Evolutionary conservation across 495 filamentous ascomycete species (phyloP).

Genomic region (Aspergillus kassunensis): DNA sequence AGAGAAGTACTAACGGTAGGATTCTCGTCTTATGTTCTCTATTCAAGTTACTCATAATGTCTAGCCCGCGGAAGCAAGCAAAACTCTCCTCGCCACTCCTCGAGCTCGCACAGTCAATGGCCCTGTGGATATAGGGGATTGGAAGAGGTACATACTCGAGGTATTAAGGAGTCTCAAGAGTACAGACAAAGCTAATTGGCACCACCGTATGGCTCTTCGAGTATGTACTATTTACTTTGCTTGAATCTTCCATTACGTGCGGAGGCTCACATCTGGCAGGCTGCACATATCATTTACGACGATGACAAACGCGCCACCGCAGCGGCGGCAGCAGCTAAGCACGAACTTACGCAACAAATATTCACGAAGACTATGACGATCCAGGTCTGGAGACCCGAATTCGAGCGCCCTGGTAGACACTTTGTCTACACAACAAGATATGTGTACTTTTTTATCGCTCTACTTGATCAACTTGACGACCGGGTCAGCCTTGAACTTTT

Average conservation of each 20-base stretch:
- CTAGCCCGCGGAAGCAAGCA: slow-evolving; percentile 46
- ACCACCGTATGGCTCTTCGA: slow-evolving; percentile 85
- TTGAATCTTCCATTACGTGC: not conserved
- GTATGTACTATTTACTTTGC: slow-evolving; percentile 25
- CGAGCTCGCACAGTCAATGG: slow-evolving; percentile 51
- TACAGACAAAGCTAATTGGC: slow-evolving; percentile 94
- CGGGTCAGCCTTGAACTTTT: slow-evolving; percentile 74
- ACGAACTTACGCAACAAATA: slow-evolving; percentile 77
- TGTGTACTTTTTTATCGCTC: slow-evolving; percentile 68
- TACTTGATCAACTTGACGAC: slow-evolving; percentile 75
- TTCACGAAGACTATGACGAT: slow-evolving; percentile 93
- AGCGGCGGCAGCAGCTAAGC: slow-evolving; percentile 62
- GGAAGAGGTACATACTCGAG: slow-evolving; percentile 71
- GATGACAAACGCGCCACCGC: slow-evolving; percentile 40
- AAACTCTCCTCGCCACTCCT: slow-evolving; percentile 51
- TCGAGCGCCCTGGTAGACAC: slow-evolving; percentile 85
- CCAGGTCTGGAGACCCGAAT: slow-evolving; percentile 94
- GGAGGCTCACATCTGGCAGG: slow-evolving; percentile 28
- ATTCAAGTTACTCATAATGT: slow-evolving; percentile 11
- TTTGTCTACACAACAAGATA: slow-evolving; percentile 93
- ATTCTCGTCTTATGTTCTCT: slow-evolving; percentile 1
- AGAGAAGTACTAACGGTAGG: slow-evolving; percentile 31
- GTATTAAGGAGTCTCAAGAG: slow-evolving; percentile 70
- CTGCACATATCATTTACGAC: slow-evolving; percentile 72
- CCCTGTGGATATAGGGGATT: slow-evolving; percentile 56